Conservation (phyloP, 345 rosid species). For the Brassica cretica region DNA sequence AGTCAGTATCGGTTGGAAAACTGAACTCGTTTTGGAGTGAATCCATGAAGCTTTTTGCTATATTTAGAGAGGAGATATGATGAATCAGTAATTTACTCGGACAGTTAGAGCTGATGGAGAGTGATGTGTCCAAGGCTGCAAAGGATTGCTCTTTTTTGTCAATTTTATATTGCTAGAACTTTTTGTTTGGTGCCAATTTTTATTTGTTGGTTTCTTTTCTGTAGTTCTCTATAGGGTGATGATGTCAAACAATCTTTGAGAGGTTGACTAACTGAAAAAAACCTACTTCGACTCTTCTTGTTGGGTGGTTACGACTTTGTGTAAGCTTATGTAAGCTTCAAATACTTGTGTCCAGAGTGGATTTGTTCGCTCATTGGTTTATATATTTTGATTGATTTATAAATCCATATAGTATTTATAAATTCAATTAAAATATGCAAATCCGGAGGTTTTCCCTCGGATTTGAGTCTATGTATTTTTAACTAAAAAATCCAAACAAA, state of each 20-base stretch:
- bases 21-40: background rate
- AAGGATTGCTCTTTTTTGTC: background rate
- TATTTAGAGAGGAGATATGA: background rate
- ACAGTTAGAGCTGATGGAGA: background rate
- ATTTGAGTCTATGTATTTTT: no score
- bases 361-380: background rate
- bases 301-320: constrained; percentile 39
- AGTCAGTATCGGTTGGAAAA: background rate
- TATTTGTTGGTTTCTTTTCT: background rate
- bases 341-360: constrained; percentile 25
- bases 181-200: background rate
- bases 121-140: constrained; percentile 14
- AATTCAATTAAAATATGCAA: no score
- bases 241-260: constrained; percentile 34
- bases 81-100: background rate
- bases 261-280: constrained; percentile 40
- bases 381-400: no score
- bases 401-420: no score
- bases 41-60: background rate
- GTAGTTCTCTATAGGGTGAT: constrained; percentile 5
- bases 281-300: constrained; percentile 27
- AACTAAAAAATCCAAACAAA: no score
- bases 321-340: constrained; percentile 29
- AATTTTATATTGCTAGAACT: background rate
- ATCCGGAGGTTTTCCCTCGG: no score